These are phyloP conservation scores for Rhodotorula sp. DNA, from an alignment of 1,284 basidiomycete species.

Conservation along the genomic window DNA sequence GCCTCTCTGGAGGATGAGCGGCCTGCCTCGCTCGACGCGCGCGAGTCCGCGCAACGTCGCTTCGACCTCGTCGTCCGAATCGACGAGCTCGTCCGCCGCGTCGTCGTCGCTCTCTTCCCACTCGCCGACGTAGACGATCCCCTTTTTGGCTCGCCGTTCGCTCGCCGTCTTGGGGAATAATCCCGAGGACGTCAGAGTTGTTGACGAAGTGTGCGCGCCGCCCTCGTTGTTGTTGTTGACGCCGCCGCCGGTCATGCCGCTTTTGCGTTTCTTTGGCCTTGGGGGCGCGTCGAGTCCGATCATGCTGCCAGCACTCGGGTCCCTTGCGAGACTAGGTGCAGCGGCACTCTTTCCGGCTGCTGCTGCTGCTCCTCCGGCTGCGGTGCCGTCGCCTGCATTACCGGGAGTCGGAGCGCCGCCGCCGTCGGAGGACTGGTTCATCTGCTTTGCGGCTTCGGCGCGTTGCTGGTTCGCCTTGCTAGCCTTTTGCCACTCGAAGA, in stretches of 20 bases:
- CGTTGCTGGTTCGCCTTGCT: slow-evolving; percentile 70
- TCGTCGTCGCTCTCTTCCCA: slow-evolving; percentile 29
- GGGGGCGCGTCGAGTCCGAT: not conserved
- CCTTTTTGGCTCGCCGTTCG: slow-evolving; percentile 22
- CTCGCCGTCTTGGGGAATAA: not conserved
- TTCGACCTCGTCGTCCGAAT: slow-evolving; percentile 42
- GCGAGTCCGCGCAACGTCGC: slow-evolving; percentile 19
- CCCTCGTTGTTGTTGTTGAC: not conserved
- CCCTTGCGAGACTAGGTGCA: not conserved
- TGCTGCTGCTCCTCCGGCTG: not conserved
- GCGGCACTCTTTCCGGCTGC: slow-evolving; percentile 27
- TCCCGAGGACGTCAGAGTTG: too few species aligned
- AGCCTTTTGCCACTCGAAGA: slow-evolving; percentile 87
- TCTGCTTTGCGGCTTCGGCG: slow-evolving; percentile 59
- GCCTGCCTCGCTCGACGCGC: slow-evolving; percentile 4
- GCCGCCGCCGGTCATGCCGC: slow-evolving; percentile 3
- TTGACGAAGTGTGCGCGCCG: not conserved
- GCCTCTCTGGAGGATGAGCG: slow-evolving; percentile 20
- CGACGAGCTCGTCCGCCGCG: slow-evolving; percentile 28
- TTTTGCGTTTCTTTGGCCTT: slow-evolving; percentile 23
- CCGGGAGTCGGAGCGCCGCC: slow-evolving; percentile 55
- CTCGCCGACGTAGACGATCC: slow-evolving; percentile 26
- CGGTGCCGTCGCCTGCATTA: slow-evolving; percentile 44
- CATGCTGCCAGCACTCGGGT: not conserved
- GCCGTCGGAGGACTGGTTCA: not conserved